Evolutionary conservation across 805 yeast species (phyloP).

Genomic region (Tetrapisispora namnaoensis): DNA sequence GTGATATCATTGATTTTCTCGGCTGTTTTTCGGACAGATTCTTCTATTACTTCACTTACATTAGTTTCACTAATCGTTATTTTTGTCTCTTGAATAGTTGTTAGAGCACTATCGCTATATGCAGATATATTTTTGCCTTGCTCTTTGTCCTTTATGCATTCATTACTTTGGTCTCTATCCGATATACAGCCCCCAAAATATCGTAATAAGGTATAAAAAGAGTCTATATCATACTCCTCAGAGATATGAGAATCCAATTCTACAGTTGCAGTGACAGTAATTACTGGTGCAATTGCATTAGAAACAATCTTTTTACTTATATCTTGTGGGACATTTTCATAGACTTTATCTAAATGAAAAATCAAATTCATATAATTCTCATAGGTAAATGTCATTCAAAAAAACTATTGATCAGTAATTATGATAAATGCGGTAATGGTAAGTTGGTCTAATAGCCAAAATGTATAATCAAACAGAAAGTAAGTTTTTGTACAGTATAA

Average conservation of each 20-base stretch:
- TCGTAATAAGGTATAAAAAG: conserved; percentile 24
- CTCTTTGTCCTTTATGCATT: conserved; percentile 1
- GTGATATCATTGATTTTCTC: not conserved
- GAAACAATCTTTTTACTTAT: conserved; percentile 25
- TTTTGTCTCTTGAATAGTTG: not conserved
- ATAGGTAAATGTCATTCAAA: conserved; percentile 12
- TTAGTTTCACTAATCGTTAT: not conserved
- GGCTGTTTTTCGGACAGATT: not conserved
- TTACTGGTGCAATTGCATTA: conserved; percentile 28
- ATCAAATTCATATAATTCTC: conserved; percentile 26
- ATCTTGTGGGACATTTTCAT: conserved; percentile 25
- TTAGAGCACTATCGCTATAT: not conserved
- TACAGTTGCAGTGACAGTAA: conserved; percentile 24
- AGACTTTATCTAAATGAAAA: conserved; percentile 18
- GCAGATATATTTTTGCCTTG: not conserved
- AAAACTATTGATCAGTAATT: not conserved
- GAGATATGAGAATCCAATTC: conserved; percentile 23
- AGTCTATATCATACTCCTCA: conserved; percentile 19
- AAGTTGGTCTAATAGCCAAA: not conserved
- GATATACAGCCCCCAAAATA: conserved; percentile 28
- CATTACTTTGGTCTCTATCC: conserved; percentile 27
- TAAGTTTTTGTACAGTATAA: no score
- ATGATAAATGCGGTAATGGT: not conserved
- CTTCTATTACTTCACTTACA: not conserved
- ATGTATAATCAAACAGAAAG: no score